Evolutionary conservation across 257 asterid genomes (phyloP).

Genomic region (Penstemon eatonii): DNA sequence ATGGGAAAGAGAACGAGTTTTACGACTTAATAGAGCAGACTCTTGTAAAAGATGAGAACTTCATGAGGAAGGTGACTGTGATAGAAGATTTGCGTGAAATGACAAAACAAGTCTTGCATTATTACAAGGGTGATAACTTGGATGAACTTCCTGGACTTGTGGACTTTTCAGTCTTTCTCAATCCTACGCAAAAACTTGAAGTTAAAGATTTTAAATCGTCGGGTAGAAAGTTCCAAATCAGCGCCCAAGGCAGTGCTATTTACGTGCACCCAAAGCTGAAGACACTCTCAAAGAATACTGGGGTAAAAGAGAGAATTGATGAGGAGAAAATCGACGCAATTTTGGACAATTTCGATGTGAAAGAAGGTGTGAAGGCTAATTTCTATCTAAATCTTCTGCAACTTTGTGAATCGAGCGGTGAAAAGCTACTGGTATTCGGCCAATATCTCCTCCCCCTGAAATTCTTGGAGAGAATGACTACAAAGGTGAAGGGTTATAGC

Average conservation of each 20-base stretch:
- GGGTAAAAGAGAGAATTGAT: slow-evolving; percentile 71
- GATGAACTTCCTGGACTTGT: slow-evolving; percentile 96
- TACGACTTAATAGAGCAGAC: slow-evolving; percentile 81
- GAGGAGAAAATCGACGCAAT: slow-evolving; percentile 65
- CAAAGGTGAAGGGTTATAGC: slow-evolving; percentile 64
- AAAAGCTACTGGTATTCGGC: slow-evolving; percentile 83
- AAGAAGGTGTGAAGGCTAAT: slow-evolving; percentile 81
- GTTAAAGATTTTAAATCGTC: slow-evolving; percentile 48
- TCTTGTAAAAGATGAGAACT: slow-evolving; percentile 68
- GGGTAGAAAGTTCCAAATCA: slow-evolving; percentile 65
- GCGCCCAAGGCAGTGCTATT: slow-evolving; percentile 91
- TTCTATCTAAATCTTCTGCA: slow-evolving; percentile 83
- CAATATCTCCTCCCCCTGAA: slow-evolving; percentile 86
- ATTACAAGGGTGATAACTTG: slow-evolving; percentile 88
- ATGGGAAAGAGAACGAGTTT: slow-evolving; percentile 65
- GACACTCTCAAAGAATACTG: slow-evolving; percentile 58
- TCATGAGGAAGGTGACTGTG: slow-evolving; percentile 65
- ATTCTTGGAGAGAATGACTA: slow-evolving; percentile 73
- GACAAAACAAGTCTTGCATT: slow-evolving; percentile 83
- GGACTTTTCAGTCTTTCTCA: slow-evolving; percentile 77
- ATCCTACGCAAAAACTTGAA: slow-evolving; percentile 54
- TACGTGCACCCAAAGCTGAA: slow-evolving; percentile 79
- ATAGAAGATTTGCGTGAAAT: slow-evolving; percentile 88
- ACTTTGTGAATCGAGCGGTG: slow-evolving; percentile 79
- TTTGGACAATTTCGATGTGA: slow-evolving; percentile 56